Percentiles rank a stretch among this genome's conserved stretches.
phyloP scores from a whole-genome alignment of 371 early-diverging fungal genomes.

The Mortierella sp. region DNA sequence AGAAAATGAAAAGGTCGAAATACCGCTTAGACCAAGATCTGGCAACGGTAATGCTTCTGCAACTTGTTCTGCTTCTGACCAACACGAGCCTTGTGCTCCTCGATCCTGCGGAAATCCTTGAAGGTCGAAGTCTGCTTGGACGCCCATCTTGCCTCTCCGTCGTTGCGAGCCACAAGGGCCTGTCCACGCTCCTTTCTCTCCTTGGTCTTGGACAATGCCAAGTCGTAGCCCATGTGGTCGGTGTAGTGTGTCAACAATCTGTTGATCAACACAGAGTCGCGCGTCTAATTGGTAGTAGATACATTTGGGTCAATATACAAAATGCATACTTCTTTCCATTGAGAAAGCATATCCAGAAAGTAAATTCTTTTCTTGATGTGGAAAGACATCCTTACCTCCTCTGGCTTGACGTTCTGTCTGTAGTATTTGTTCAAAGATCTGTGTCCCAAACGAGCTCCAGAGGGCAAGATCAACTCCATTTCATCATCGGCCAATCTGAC shows the following conservation, averaged over 20 bases:
- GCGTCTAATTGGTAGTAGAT: slow-evolving; percentile 27
- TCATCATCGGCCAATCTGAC: slow-evolving; percentile 75
- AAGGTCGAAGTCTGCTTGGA: slow-evolving; percentile 61
- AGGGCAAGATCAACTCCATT: slow-evolving; percentile 88
- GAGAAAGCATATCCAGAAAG: not conserved
- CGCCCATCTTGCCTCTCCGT: slow-evolving; percentile 59
- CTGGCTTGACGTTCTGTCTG: slow-evolving; percentile 85
- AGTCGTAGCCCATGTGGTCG: slow-evolving; percentile 52
- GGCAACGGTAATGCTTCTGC: slow-evolving; percentile 88
- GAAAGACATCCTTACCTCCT: slow-evolving; percentile 60
- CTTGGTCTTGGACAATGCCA: slow-evolving; percentile 48
- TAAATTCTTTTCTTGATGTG: too few species aligned
- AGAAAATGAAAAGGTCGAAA: not conserved
- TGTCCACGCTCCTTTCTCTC: slow-evolving; percentile 56
- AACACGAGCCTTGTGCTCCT: slow-evolving; percentile 80
- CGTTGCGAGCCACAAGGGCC: slow-evolving; percentile 53
- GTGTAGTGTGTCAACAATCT: slow-evolving; percentile 70
- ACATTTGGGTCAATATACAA: not conserved
- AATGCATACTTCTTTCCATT: not conserved
- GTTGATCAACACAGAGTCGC: slow-evolving; percentile 74
- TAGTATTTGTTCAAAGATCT: slow-evolving; percentile 87
- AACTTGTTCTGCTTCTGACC: slow-evolving; percentile 89
- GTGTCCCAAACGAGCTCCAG: slow-evolving; percentile 88
- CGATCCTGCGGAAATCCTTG: slow-evolving; percentile 70
- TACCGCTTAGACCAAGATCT: slow-evolving; percentile 66